A percentile compares a stretch with the other conserved stretches of the same genome.
phyloP scores from a whole-genome alignment of 345 rosid species.

The Cardamine resedifolia region DNA sequence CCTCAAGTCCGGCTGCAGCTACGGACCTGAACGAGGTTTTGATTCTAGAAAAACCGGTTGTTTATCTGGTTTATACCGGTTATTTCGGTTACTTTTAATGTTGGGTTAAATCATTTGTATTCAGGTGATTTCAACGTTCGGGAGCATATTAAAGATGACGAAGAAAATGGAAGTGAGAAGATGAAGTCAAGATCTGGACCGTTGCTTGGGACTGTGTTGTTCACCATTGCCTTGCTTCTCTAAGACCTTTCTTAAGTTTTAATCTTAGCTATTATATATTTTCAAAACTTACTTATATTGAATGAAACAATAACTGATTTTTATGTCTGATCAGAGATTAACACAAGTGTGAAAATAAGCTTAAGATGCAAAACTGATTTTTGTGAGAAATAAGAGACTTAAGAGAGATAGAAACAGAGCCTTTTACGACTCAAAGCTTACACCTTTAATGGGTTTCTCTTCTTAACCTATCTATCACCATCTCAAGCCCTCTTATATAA shows the following conservation, averaged over 20 bases:
- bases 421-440: not conserved
- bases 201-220: conserved; percentile 41
- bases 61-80: not conserved
- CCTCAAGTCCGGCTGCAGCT: conserved; percentile 68
- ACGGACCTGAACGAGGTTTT: conserved; percentile 59
- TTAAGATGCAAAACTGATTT: no score
- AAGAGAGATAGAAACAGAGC: no score
- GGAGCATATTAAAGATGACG: conserved; percentile 58
- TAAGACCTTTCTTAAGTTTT: not conserved
- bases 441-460: not conserved
- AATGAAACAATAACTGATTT: no score
- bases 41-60: not conserved
- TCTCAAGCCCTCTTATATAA: not conserved
- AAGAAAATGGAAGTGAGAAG: conserved; percentile 35
- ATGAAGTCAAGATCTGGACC: conserved; percentile 28
- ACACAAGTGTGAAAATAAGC: no score
- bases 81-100: conserved; percentile 11
- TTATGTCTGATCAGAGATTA: no score
- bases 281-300: no score
- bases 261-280: not conserved
- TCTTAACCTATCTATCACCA: not conserved
- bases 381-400: no score
- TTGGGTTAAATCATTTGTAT: not conserved
- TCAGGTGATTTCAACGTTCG: conserved; percentile 71
- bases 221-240: conserved; percentile 41